These are phyloP conservation scores for Debaryomyces psychrophilus DNA, from an alignment of 1,139 yeast species.

Conservation along the genomic window DNA sequence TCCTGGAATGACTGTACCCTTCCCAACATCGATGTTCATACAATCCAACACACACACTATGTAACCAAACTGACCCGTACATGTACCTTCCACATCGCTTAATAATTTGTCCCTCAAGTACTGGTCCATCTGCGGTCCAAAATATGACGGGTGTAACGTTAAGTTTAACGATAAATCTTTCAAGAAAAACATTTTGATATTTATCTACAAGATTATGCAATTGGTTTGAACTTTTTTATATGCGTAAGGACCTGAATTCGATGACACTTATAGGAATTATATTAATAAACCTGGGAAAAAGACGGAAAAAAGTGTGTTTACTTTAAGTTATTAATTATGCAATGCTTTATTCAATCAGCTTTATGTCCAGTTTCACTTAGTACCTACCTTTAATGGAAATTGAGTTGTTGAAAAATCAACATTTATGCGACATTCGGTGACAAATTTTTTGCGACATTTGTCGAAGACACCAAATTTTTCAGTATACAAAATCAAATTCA, in stretches of 20 bases:
- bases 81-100: slow-evolving; percentile 97
- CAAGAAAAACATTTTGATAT: slow-evolving; percentile 45
- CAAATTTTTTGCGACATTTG: slow-evolving; percentile 12
- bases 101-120: slow-evolving; percentile 84
- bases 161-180: slow-evolving; percentile 90
- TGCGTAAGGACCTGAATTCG: slow-evolving; percentile 4
- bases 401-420: slow-evolving; percentile 7
- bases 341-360: neutral
- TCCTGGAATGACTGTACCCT: slow-evolving; percentile 88
- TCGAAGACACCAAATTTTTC: slow-evolving; percentile 11
- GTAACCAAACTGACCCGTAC: slow-evolving; percentile 98
- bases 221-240: slow-evolving; percentile 4
- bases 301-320: neutral
- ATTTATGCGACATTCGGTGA: slow-evolving; percentile 2
- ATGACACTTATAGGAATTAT: neutral
- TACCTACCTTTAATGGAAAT: neutral
- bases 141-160: slow-evolving; percentile 94
- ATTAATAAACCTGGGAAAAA: slow-evolving; percentile 1
- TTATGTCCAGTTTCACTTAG: neutral
- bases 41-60: slow-evolving; percentile 95
- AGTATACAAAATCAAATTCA: neutral
- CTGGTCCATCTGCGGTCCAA: slow-evolving; percentile 97
- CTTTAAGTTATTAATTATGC: neutral
- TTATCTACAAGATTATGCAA: slow-evolving; percentile 8
- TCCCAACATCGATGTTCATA: slow-evolving; percentile 92